Percentiles rank a stretch among this genome's conserved stretches.
These are phyloP conservation scores for Pouteria glomerata DNA, from an alignment of 148 eudicot species.

Conservation along the genomic window DNA sequence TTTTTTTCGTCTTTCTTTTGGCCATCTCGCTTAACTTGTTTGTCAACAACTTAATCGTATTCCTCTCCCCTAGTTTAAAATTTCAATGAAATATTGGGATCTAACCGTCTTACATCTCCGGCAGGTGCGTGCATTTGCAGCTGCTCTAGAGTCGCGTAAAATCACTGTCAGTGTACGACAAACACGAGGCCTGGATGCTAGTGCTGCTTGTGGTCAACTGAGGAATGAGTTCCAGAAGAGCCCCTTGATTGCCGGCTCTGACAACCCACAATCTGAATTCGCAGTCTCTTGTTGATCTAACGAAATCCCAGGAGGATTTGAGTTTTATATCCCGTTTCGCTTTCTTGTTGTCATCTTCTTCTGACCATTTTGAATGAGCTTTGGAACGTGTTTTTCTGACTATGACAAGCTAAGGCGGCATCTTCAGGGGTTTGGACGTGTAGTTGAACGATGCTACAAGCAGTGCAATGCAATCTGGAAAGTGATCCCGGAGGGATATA, in stretches of 20 bases:
- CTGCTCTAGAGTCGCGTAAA: slow-evolving; percentile 69
- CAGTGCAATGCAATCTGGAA: no score
- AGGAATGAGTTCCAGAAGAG: slow-evolving; percentile 83
- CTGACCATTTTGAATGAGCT: not conserved
- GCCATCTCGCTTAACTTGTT: not conserved
- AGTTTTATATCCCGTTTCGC: not conserved
- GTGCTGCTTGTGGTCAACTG: slow-evolving; percentile 98
- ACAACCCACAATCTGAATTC: slow-evolving; percentile 23
- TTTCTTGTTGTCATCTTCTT: not conserved
- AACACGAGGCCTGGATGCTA: slow-evolving; percentile 93
- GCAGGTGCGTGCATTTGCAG: slow-evolving; percentile 69
- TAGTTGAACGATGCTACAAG: no score
- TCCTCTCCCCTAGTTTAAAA: not conserved
- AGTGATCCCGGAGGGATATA: no score
- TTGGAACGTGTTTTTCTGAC: not conserved
- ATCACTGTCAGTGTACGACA: slow-evolving; percentile 84
- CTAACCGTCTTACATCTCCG: not conserved
- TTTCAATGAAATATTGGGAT: not conserved
- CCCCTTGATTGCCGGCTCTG: slow-evolving; percentile 46
- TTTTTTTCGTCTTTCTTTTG: no score
- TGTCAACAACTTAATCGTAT: not conserved
- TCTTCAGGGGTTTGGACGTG: no score
- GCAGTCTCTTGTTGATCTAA: slow-evolving; percentile 47
- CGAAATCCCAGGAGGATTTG: not conserved
- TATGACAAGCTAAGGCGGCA: not conserved